Evolutionary conservation across 176 grass and related monocot species (phyloP).

Genomic region (Neostapfia colusana): DNA sequence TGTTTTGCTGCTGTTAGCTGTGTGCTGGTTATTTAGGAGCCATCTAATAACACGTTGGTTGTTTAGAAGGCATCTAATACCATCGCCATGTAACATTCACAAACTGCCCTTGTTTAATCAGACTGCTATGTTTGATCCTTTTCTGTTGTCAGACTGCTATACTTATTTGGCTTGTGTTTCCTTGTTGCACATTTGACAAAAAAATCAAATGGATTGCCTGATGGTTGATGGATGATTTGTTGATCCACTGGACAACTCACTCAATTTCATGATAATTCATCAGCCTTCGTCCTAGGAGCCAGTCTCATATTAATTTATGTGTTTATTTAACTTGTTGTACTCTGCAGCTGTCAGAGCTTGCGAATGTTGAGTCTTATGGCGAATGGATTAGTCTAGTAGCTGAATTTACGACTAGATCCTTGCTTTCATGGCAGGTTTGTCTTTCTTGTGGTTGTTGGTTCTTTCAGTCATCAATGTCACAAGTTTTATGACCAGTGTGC

Average conservation of each 20-base stretch:
- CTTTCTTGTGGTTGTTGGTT: conserved; percentile 28
- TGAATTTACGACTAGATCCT: conserved; percentile 92
- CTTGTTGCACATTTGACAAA: not conserved
- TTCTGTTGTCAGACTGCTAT: not conserved
- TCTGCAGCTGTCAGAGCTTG: conserved; percentile 85
- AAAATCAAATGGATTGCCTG: conserved; percentile 18
- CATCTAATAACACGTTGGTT: conserved; percentile 6
- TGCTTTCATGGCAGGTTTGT: conserved; percentile 97
- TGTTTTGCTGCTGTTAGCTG: conserved; percentile 15
- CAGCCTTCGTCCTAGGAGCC: conserved; percentile 1
- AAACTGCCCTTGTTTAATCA: not conserved
- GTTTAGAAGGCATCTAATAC: too few species aligned
- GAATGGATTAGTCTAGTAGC: conserved; percentile 95
- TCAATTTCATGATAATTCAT: not conserved
- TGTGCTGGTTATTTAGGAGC: not conserved
- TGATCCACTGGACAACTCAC: not conserved
- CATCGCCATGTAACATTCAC: not conserved
- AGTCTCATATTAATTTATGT: conserved; percentile 4
- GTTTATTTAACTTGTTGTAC: conserved; percentile 16
- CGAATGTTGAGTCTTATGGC: conserved; percentile 88
- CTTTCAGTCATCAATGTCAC: not conserved
- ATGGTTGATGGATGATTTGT: conserved; percentile 1
- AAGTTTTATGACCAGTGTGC: conserved; percentile 37
- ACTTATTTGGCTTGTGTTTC: conserved; percentile 27
- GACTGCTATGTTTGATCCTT: not conserved